These are phyloP conservation scores for Avena insularis DNA, from an alignment of 176 grass and related monocot genomes.

Conservation along the genomic window DNA sequence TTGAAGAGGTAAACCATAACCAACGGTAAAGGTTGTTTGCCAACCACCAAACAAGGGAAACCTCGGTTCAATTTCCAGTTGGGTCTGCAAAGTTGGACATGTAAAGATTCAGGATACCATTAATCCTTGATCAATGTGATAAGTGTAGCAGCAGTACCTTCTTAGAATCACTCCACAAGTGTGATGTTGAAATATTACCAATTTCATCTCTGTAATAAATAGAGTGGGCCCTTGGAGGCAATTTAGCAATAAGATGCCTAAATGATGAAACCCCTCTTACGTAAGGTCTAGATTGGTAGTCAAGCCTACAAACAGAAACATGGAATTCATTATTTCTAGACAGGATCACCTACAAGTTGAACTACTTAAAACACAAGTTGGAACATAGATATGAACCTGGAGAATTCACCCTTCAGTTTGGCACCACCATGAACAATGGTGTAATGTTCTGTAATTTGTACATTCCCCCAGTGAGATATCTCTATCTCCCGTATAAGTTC, in stretches of 20 bases:
- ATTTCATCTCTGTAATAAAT: slow-evolving; percentile 99
- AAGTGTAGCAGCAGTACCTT: slow-evolving; percentile 60
- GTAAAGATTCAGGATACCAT: slow-evolving; percentile 6
- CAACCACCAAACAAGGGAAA: slow-evolving; percentile 99
- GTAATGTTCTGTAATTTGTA: slow-evolving; percentile 91
- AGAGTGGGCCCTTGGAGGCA: slow-evolving; percentile 90
- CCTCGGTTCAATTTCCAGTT: slow-evolving; percentile 92
- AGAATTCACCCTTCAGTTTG: slow-evolving; percentile 92
- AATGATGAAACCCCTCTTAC: slow-evolving; percentile 90
- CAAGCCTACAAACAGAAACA: slow-evolving; percentile 65
- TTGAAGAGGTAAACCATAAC: slow-evolving; percentile 89
- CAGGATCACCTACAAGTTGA: slow-evolving; percentile 3
- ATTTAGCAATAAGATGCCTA: slow-evolving; percentile 74
- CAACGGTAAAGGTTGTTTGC: slow-evolving; percentile 96
- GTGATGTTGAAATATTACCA: slow-evolving; percentile 98
- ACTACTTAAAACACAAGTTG: slow-evolving; percentile 14
- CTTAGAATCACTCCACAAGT: slow-evolving; percentile 93
- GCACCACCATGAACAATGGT: slow-evolving; percentile 89
- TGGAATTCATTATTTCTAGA: slow-evolving; percentile 19
- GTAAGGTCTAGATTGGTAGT: slow-evolving; percentile 87
- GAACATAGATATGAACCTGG: slow-evolving; percentile 63
- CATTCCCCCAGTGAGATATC: slow-evolving; percentile 97
- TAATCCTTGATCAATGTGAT: slow-evolving; percentile 9
- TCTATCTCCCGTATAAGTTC: slow-evolving; percentile 91
- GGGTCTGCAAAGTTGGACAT: slow-evolving; percentile 67